A percentile compares a stretch with the other conserved stretches of the same genome.
These are phyloP conservation scores for Calonectria pseudoreteaudii DNA, from an alignment of 2,329 filamentous ascomycete species.

Conservation along the genomic window DNA sequence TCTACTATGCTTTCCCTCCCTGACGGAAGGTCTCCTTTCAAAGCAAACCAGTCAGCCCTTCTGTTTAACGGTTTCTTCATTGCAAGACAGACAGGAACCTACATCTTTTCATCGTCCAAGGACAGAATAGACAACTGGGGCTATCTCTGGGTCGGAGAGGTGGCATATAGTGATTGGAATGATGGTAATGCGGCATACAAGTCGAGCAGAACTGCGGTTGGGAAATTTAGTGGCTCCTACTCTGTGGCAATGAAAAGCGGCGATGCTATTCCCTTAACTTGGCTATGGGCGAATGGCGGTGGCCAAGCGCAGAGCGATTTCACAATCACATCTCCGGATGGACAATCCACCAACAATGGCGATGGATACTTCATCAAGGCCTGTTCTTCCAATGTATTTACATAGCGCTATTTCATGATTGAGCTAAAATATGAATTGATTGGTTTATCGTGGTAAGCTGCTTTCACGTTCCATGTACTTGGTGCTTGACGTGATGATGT, in stretches of 20 bases:
- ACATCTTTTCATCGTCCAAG: background rate
- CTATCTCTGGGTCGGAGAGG: background rate
- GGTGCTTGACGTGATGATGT: background rate
- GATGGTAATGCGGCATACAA: background rate
- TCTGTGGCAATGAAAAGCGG: background rate
- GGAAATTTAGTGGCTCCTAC: background rate
- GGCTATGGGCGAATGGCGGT: constrained; percentile 3
- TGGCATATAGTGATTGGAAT: constrained; percentile 1
- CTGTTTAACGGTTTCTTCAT: constrained; percentile 15
- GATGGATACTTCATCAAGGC: background rate
- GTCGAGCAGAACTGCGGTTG: background rate
- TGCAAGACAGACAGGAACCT: background rate
- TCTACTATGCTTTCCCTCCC: background rate
- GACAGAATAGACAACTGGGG: constrained; percentile 8
- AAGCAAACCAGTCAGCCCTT: background rate
- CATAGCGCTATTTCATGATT: background rate
- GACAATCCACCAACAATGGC: background rate
- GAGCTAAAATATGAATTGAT: background rate
- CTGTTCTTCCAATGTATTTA: background rate
- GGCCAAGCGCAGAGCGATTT: background rate
- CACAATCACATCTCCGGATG: background rate
- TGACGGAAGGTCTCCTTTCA: background rate
- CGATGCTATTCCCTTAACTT: constrained; percentile 3
- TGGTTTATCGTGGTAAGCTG: background rate
- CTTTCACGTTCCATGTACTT: background rate